These are phyloP conservation scores for Ciborinia camelliae DNA, from an alignment of 2,329 filamentous ascomycete species.

Conservation along the genomic window DNA sequence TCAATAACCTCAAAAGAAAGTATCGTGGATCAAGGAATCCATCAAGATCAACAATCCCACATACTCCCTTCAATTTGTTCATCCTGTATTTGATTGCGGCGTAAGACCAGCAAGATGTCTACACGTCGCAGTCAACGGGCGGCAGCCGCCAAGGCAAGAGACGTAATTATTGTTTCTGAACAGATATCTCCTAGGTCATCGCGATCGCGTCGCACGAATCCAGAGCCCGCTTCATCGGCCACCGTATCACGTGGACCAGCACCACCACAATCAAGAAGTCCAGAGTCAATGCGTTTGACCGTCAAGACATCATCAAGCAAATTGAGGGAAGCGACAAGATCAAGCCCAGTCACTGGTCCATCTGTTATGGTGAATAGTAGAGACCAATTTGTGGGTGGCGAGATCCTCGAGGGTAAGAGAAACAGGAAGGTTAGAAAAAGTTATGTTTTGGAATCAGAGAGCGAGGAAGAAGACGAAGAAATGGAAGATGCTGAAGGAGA, in stretches of 20 bases:
- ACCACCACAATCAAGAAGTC: conserved; percentile 28
- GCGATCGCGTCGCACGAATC: conserved; percentile 33
- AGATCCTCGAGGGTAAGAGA: conserved; percentile 37
- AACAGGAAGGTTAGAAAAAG: conserved; percentile 37
- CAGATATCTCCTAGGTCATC: conserved; percentile 28
- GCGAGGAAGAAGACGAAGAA: conserved; percentile 39
- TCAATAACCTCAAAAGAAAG: conserved; percentile 15
- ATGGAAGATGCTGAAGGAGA: conserved; percentile 43
- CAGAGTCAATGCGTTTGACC: conserved; percentile 35
- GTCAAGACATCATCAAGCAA: conserved; percentile 39
- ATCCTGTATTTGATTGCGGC: conserved; percentile 17
- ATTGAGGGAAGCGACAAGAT: conserved; percentile 35
- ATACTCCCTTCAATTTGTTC: conserved; percentile 9
- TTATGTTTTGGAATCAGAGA: conserved; percentile 47
- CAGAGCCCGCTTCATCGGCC: conserved; percentile 31
- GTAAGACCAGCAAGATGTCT: conserved; percentile 28
- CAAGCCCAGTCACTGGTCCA: conserved; percentile 26
- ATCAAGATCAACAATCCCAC: conserved; percentile 8
- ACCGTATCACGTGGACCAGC: conserved; percentile 36
- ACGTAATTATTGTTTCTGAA: conserved; percentile 34
- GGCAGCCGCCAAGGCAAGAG: conserved; percentile 32
- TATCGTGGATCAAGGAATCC: conserved; percentile 18
- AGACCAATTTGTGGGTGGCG: conserved; percentile 32
- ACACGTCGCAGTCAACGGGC: conserved; percentile 35
- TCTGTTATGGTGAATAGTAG: conserved; percentile 26